Evolutionary conservation across 768 basidiomycete species (phyloP), one percentile per base, ranked within the genome.

Genomic region (Collybiopsis luxurians): DNA sequence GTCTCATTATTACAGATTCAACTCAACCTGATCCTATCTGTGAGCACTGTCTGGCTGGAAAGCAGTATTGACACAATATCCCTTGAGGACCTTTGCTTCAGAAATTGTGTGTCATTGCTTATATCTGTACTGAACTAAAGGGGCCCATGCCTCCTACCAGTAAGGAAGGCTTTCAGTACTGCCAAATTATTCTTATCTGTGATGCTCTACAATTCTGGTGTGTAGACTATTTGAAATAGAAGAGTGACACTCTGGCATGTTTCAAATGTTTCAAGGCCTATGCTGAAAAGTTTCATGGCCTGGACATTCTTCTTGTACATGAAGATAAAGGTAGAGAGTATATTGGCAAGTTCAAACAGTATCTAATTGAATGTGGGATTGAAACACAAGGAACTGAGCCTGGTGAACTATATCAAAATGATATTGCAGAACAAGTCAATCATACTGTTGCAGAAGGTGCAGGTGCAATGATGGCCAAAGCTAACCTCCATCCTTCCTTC

Each of bases 401-500:
- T 0, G 61, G 69, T 11, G 61, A 62, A 3, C 66, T 66, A 0
- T 26, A 59, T 4, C 68, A 72, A 27, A 72, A 72, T 44, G 64
- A 71, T 1, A 31, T 69, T 1, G 73, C 70, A 0, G 71, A 76
- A 31, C 42, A 64, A 1, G 59, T 61, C 5, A 73, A 73, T 48
- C 17, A 56, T n/a, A 73, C 64, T 0, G 28, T 69, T 0, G 21
- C 64, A 0, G 61, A 70, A 31, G 30, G 69, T 2, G 61, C 46
- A 0, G 10, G 53, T 0, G 55, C 66, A 0, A 71, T 75, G 65
- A 2, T 72, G 0, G 36, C 63, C 0, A 60, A 59, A 0, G 19
- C 30, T 4, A 36, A 67, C 9, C 17, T 73, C 1, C 67, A 63
- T 19, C 43, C 47, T 2, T 58, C 26, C 15, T 61, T 64, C 27